A percentile compares a stretch with the other conserved stretches of the same genome.
Evolutionary conservation across 2,329 filamentous ascomycete genomes (phyloP).

Genomic region (Fusarium annulatum): DNA sequence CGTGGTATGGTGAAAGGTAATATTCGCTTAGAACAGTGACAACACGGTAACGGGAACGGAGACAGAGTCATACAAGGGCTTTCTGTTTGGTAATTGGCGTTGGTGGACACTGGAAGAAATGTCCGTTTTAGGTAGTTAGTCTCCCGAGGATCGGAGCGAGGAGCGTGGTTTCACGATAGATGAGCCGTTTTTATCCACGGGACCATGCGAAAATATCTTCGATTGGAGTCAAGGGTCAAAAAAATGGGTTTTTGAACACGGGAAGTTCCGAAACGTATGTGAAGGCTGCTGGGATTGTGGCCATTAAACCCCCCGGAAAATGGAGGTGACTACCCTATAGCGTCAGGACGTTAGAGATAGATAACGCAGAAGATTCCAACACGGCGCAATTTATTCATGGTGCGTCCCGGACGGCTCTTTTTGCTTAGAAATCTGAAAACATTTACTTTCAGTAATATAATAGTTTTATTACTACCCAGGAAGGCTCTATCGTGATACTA

Average conservation of each 20-base stretch:
- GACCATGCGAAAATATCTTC: background rate
- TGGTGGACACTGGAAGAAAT: background rate
- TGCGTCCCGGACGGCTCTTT: too few relatives aligned
- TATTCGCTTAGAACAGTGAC: background rate
- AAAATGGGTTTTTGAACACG: too few relatives aligned
- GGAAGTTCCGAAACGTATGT: background rate
- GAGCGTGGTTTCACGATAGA: accelerated
- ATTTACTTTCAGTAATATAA: too few relatives aligned
- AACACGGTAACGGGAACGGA: background rate
- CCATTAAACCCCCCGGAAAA: accelerated
- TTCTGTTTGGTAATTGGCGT: background rate
- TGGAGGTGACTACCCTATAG: background rate
- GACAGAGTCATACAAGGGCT: background rate
- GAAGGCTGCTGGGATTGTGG: background rate
- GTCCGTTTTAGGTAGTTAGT: background rate
- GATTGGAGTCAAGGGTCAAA: too few relatives aligned
- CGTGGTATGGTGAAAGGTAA: background rate
- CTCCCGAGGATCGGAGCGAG: background rate
- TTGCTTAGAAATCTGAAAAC: too few relatives aligned
- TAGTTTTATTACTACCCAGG: too few relatives aligned
- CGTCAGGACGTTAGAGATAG: background rate
- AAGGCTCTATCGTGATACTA: too few relatives aligned
- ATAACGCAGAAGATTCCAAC: background rate
- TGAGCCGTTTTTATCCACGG: background rate
- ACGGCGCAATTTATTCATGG: too few relatives aligned